Conservation (phyloP, 805 yeast species). For the Deakozyma indianensis region DNA sequence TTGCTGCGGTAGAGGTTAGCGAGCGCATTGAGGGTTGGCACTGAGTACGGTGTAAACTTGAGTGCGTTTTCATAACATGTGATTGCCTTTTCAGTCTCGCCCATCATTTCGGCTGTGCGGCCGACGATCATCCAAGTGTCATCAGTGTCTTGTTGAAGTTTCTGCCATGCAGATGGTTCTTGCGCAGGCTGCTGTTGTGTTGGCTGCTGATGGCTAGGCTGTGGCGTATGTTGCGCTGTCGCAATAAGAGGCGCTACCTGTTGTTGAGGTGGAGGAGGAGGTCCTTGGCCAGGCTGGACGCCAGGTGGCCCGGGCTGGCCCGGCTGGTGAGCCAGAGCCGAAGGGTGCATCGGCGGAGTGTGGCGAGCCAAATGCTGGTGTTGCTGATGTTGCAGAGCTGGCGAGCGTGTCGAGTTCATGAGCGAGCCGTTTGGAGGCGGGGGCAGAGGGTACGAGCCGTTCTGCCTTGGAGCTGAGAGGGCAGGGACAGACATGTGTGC, state of each 20-base stretch:
- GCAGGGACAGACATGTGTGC: slow-evolving; percentile 2
- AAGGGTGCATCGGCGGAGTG: slow-evolving; percentile 3
- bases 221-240: slow-evolving; percentile 6
- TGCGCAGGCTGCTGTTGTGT: slow-evolving; percentile 7
- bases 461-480: slow-evolving; percentile 2
- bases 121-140: slow-evolving; percentile 83
- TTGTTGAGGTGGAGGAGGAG: slow-evolving; percentile 6
- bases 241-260: slow-evolving; percentile 5
- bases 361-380: slow-evolving; percentile 4
- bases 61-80: slow-evolving; percentile 79
- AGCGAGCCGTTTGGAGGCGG: slow-evolving; percentile 3
- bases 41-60: slow-evolving; percentile 71
- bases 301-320: slow-evolving; percentile 4
- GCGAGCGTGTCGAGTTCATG: slow-evolving; percentile 1
- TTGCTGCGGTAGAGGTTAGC: slow-evolving; percentile 81
- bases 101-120: slow-evolving; percentile 74
- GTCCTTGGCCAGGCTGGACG: slow-evolving; percentile 3
- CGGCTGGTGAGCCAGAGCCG: slow-evolving; percentile 3
- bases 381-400: slow-evolving; percentile 2
- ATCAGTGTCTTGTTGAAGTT: slow-evolving; percentile 22
- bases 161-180: slow-evolving; percentile 2
- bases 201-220: slow-evolving; percentile 8
- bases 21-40: slow-evolving; percentile 69
- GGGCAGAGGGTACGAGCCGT: slow-evolving; percentile 1
- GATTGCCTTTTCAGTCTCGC: slow-evolving; percentile 80